Conservation (phyloP, 163 green algal species). For the Prototheca wickerhamii region DNA sequence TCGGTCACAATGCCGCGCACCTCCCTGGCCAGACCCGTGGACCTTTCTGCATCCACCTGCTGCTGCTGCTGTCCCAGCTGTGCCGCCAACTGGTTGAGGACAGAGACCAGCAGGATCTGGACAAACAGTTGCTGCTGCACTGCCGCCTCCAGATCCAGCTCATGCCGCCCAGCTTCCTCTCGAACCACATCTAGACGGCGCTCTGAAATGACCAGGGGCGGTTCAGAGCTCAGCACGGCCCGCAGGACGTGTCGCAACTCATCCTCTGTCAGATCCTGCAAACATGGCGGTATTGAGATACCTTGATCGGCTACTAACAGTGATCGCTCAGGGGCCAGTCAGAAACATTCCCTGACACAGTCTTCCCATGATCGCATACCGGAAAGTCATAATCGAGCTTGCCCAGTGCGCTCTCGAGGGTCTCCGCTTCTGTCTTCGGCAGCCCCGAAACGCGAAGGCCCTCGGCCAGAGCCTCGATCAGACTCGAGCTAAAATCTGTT, state of each 20-base stretch:
- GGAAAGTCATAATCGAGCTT: slow-evolving; percentile 37
- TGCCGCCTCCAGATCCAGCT: not conserved
- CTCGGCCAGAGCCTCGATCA: too few species aligned
- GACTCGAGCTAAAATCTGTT: too few species aligned
- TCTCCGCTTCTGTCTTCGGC: too few species aligned
- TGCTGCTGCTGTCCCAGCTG: not conserved
- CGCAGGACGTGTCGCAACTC: slow-evolving; percentile 7
- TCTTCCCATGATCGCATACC: slow-evolving; percentile 1
- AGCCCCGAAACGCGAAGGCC: too few species aligned
- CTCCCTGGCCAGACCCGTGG: not conserved
- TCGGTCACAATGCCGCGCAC: not conserved
- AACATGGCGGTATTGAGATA: not conserved
- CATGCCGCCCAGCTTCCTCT: not conserved
- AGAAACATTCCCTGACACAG: not conserved
- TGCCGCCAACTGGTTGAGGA: not conserved
- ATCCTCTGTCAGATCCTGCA: slow-evolving; percentile 14
- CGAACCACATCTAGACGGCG: not conserved
- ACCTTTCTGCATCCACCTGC: not conserved
- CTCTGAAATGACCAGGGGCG: not conserved
- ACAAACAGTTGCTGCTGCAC: not conserved
- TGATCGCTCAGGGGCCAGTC: too few species aligned
- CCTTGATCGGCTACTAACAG: not conserved
- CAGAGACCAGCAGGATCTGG: not conserved
- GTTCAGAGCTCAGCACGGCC: not conserved
- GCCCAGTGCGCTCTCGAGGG: slow-evolving; percentile 3